A percentile compares a stretch with the other conserved stretches of the same genome.
Conservation (phyloP, 495 filamentous ascomycete genomes). For the Annulohypoxylon moriforme region DNA sequence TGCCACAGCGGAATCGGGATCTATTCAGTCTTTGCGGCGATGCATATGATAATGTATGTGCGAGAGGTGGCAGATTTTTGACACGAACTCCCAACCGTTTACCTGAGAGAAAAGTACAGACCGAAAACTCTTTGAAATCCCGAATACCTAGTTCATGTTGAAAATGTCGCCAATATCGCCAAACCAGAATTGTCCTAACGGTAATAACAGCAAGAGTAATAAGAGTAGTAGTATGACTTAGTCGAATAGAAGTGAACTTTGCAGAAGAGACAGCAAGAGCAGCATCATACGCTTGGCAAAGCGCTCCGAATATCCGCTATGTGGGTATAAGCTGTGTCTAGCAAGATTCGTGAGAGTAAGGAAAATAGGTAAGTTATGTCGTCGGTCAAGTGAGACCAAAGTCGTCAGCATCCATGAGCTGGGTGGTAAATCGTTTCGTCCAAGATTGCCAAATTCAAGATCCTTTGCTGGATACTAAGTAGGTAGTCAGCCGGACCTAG, state of each 20-base stretch:
- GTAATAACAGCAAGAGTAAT: conserved; percentile 2
- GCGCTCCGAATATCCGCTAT: conserved; percentile 20
- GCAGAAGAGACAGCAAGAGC: conserved; percentile 31
- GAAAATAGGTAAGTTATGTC: conserved; percentile 23
- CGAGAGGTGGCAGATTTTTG: conserved; percentile 30
- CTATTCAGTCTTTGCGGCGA: conserved; percentile 35
- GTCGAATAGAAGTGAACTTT: conserved; percentile 31
- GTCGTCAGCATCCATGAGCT: conserved; percentile 19
- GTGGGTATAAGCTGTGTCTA: conserved; percentile 43
- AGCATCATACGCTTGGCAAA: conserved; percentile 11
- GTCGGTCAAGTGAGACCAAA: conserved; percentile 40
- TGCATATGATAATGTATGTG: conserved; percentile 31
- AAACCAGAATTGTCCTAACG: conserved; percentile 23
- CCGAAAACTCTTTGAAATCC: conserved; percentile 19
- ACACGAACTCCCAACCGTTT: conserved; percentile 35
- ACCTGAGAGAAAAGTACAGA: conserved; percentile 30
- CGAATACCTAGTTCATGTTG: conserved; percentile 28
- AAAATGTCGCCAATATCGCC: conserved; percentile 21
- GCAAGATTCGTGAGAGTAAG: conserved; percentile 36
- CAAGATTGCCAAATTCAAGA: conserved; percentile 22
- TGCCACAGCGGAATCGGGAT: conserved; percentile 14
- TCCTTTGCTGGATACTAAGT: too few relatives aligned
- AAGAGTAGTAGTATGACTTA: conserved; percentile 11
- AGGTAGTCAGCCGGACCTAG: conserved; percentile 31
- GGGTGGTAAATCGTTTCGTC: conserved; percentile 26